These are phyloP conservation scores for Phalaenopsis equestris DNA, from an alignment of 106 monocot genomes.

Conservation along the genomic window DNA sequence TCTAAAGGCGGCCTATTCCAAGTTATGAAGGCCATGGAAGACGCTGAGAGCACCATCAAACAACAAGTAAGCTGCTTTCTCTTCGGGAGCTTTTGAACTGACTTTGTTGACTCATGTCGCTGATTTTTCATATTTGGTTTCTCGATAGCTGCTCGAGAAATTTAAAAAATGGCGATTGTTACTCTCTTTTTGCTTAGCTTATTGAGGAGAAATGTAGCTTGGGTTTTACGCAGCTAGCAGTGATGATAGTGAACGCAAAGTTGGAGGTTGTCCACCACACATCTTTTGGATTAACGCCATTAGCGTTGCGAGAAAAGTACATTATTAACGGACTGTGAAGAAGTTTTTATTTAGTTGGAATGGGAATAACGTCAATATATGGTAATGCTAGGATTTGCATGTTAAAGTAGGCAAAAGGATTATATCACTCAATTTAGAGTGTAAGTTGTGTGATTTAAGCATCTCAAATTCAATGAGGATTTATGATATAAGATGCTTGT, in stretches of 20 bases:
- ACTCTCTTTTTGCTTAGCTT: neutral
- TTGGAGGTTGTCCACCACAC: neutral
- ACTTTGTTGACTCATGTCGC: neutral
- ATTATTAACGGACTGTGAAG: neutral
- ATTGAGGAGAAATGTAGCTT: neutral
- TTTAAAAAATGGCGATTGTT: neutral
- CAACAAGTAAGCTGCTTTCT: conserved; percentile 42
- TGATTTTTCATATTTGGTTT: neutral
- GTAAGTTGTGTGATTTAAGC: neutral
- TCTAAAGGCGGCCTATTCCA: conserved; percentile 39
- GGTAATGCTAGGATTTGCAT: neutral
- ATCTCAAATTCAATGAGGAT: neutral
- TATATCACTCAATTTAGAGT: neutral
- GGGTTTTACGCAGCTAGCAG: neutral
- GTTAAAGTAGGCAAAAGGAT: neutral
- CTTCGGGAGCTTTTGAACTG: neutral
- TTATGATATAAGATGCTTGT: neutral
- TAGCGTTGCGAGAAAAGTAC: neutral
- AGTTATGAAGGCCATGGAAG: conserved; percentile 72
- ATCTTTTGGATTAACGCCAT: neutral
- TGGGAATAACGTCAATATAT: neutral
- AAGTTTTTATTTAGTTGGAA: neutral
- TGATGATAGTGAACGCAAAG: neutral
- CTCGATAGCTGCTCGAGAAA: neutral
- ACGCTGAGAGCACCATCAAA: conserved; percentile 65